These are phyloP conservation scores for Seiridium cupressi DNA, from an alignment of 2,329 filamentous ascomycete species.

Conservation along the genomic window DNA sequence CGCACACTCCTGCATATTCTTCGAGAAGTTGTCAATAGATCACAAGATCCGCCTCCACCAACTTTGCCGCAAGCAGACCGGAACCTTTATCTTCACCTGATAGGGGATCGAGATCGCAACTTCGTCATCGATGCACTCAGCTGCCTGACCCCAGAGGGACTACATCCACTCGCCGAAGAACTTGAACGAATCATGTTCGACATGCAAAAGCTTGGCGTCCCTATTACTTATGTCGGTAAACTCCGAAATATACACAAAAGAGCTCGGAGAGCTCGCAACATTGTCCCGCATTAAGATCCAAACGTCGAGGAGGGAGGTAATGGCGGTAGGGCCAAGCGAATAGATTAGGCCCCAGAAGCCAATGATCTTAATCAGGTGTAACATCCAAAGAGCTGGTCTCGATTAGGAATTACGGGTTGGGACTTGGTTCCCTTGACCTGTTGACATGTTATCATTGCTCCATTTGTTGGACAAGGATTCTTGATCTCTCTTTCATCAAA, in stretches of 20 bases:
- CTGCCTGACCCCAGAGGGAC: conserved; percentile 15
- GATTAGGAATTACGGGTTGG: neutral
- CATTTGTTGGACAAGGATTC: no score
- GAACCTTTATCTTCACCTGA: conserved; percentile 47
- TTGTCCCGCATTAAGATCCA: conserved; percentile 14
- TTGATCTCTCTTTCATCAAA: no score
- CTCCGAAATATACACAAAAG: neutral
- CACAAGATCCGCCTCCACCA: conserved; percentile 32
- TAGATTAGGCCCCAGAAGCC: conserved; percentile 14
- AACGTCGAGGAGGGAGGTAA: conserved; percentile 19
- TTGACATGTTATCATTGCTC: neutral
- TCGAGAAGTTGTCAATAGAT: conserved; percentile 38
- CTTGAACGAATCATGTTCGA: conserved; percentile 30
- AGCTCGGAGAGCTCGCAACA: neutral
- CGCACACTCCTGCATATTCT: conserved; percentile 48
- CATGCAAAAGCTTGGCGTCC: conserved; percentile 21
- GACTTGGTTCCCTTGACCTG: conserved; percentile 8
- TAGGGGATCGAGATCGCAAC: conserved; percentile 40
- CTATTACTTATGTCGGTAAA: conserved; percentile 21
- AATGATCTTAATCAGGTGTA: neutral
- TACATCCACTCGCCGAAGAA: conserved; percentile 21
- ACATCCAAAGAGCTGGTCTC: neutral
- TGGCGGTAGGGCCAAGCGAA: conserved; percentile 21
- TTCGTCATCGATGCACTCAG: conserved; percentile 45
- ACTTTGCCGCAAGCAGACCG: conserved; percentile 28